phyloP scores from a whole-genome alignment of 2,329 filamentous ascomycete species.

The Alternaria arborescens region DNA sequence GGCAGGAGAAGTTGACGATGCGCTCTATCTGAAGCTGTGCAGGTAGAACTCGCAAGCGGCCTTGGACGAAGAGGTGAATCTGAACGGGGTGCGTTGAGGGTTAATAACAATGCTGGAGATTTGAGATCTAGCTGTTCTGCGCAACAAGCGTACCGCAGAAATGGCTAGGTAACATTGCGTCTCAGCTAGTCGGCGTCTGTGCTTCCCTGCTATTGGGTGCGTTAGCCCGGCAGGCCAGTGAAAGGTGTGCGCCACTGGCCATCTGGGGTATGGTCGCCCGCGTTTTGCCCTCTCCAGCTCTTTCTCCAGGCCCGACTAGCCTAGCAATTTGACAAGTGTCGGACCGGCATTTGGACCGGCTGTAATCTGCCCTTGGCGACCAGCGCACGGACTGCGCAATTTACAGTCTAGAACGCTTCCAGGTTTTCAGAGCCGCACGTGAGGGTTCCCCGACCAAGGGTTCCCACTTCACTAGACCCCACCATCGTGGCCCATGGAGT shows the following conservation, averaged over 20 bases:
- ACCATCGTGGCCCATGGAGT: conserved; percentile 4
- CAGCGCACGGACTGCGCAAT: neutral
- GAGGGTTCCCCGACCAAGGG: conserved; percentile 3
- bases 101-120: conserved; percentile 6
- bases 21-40: conserved; percentile 1
- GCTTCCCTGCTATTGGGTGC: neutral
- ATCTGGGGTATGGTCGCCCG: conserved; percentile 6
- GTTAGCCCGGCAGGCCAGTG: neutral
- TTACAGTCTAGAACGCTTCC: neutral
- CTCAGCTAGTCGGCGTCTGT: neutral
- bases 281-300: neutral
- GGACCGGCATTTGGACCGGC: conserved; percentile 2
- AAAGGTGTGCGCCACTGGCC: neutral
- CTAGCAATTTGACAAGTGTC: conserved; percentile 6
- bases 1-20: neutral
- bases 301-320: conserved; percentile 2
- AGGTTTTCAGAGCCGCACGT: conserved; percentile 7
- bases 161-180: conserved; percentile 4
- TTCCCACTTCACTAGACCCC: conserved; percentile 3
- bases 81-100: neutral
- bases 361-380: neutral
- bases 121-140: neutral
- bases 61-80: neutral
- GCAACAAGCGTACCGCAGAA: conserved; percentile 1
- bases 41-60: conserved; percentile 5